A percentile compares a stretch with the other conserved stretches of the same genome.
Conservation (phyloP, 2,329 filamentous ascomycete genomes). For the Calonectria multiphialidica region DNA sequence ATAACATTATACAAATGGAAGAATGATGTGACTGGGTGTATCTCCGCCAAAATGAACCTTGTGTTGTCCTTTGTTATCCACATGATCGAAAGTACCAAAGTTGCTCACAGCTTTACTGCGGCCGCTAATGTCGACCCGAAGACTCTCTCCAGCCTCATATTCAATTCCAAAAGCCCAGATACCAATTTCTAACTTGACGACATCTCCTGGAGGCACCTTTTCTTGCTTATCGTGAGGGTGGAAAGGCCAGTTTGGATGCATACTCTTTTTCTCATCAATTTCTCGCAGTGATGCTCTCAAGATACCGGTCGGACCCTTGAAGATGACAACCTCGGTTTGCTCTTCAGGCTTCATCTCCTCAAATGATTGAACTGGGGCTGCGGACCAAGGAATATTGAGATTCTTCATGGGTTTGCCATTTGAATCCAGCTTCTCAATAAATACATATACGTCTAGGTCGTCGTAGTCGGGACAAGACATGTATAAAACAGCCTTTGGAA, state of each 20-base stretch:
- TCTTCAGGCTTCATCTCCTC: conserved; percentile 34
- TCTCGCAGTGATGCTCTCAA: conserved; percentile 35
- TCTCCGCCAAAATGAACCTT: conserved; percentile 36
- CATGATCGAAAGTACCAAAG: conserved; percentile 21
- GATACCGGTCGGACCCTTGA: conserved; percentile 40
- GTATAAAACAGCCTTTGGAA: conserved; percentile 17
- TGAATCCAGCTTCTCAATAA: conserved; percentile 31
- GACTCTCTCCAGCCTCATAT: conserved; percentile 41
- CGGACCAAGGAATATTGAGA: conserved; percentile 43
- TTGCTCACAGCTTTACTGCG: conserved; percentile 34
- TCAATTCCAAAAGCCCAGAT: conserved; percentile 46
- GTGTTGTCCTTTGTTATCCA: conserved; percentile 36
- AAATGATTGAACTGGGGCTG: conserved; percentile 30
- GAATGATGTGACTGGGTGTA: conserved; percentile 34
- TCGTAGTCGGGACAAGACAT: conserved; percentile 46
- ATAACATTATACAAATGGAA: conserved; percentile 24
- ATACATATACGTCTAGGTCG: conserved; percentile 58
- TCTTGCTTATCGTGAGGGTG: conserved; percentile 36
- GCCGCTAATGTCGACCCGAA: conserved; percentile 40
- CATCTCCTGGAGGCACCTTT: conserved; percentile 36
- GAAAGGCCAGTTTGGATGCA: conserved; percentile 45
- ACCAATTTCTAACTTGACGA: conserved; percentile 44
- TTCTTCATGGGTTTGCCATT: conserved; percentile 29
- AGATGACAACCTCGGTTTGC: conserved; percentile 39
- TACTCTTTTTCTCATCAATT: conserved; percentile 37